Evolutionary conservation across 1,284 basidiomycete genomes (phyloP).

Genomic region (Tilletia caries): DNA sequence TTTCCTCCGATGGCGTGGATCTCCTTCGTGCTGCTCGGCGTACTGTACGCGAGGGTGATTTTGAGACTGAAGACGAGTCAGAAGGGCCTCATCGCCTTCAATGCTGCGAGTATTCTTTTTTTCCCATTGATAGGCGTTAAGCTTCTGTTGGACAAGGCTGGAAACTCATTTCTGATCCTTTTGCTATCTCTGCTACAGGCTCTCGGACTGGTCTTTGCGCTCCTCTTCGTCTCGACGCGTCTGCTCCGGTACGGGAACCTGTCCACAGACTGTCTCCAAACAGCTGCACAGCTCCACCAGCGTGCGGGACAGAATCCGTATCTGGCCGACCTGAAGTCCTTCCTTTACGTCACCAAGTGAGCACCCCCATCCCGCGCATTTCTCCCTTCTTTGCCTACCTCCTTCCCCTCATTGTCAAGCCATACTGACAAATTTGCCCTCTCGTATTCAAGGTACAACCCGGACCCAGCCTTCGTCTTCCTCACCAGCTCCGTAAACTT

Average conservation of each 20-base stretch:
- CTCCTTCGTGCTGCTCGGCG: slow-evolving; percentile 36
- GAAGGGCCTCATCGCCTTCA: not conserved
- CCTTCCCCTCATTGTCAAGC: too few species aligned
- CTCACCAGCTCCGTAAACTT: slow-evolving; percentile 33
- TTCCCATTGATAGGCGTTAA: too few species aligned
- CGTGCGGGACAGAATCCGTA: slow-evolving; percentile 27
- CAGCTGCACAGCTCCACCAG: slow-evolving; percentile 21
- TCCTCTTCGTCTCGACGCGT: slow-evolving; percentile 31
- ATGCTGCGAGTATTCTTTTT: not conserved
- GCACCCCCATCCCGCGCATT: too few species aligned
- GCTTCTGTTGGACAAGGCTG: too few species aligned
- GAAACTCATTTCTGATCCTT: too few species aligned
- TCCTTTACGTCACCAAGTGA: slow-evolving; percentile 40
- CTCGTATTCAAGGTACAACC: slow-evolving; percentile 27
- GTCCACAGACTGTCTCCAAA: slow-evolving; percentile 31
- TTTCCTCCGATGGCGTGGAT: slow-evolving; percentile 44
- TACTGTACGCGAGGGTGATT: slow-evolving; percentile 36
- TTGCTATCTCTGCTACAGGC: too few species aligned
- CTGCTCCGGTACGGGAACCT: slow-evolving; percentile 37
- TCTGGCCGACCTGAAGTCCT: slow-evolving; percentile 27
- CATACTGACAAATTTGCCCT: too few species aligned
- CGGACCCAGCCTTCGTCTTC: slow-evolving; percentile 33
- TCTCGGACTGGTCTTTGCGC: slow-evolving; percentile 20
- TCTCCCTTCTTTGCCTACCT: not conserved
- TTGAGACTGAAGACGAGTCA: slow-evolving; percentile 13